These are phyloP conservation scores for Diutina rugosa DNA, from an alignment of 1,139 yeast genomes.

Conservation along the genomic window DNA sequence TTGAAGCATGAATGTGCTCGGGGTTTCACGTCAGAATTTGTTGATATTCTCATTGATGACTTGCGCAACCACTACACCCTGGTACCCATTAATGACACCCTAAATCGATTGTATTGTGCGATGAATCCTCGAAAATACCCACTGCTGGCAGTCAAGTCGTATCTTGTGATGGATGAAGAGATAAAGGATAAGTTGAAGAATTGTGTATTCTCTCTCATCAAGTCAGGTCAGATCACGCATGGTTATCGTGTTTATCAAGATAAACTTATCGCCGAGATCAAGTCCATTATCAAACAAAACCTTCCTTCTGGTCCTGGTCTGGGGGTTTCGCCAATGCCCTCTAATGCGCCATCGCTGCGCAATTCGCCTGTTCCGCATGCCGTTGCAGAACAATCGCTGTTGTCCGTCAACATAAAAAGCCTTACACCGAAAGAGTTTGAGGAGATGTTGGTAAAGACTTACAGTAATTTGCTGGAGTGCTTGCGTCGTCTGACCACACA, in stretches of 20 bases:
- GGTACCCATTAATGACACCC: conserved; percentile 34
- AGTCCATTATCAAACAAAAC: conserved; percentile 45
- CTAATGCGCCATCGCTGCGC: not conserved
- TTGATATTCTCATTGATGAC: conserved; percentile 44
- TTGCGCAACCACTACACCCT: conserved; percentile 42
- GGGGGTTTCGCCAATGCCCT: not conserved
- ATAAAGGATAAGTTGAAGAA: conserved; percentile 28
- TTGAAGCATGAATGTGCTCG: conserved; percentile 52
- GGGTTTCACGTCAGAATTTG: conserved; percentile 46
- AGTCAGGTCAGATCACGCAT: conserved; percentile 49
- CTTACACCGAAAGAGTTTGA: conserved; percentile 69
- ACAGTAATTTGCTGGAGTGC: conserved; percentile 55
- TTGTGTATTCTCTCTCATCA: conserved; percentile 41
- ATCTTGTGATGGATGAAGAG: conserved; percentile 18
- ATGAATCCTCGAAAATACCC: conserved; percentile 13
- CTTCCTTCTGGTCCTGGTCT: conserved; percentile 4
- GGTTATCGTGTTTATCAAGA: conserved; percentile 64
- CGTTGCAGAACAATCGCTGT: conserved; percentile 6
- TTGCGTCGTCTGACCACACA: conserved; percentile 64
- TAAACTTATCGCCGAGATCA: conserved; percentile 53
- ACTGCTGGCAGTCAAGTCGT: conserved; percentile 9
- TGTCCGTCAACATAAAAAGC: conserved; percentile 46
- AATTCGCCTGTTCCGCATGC: not conserved
- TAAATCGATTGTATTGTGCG: conserved; percentile 32
- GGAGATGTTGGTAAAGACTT: conserved; percentile 50